Base-by-base conservation (phyloP, 106 monocot species). In the Narthecium ossifragum region DNA sequence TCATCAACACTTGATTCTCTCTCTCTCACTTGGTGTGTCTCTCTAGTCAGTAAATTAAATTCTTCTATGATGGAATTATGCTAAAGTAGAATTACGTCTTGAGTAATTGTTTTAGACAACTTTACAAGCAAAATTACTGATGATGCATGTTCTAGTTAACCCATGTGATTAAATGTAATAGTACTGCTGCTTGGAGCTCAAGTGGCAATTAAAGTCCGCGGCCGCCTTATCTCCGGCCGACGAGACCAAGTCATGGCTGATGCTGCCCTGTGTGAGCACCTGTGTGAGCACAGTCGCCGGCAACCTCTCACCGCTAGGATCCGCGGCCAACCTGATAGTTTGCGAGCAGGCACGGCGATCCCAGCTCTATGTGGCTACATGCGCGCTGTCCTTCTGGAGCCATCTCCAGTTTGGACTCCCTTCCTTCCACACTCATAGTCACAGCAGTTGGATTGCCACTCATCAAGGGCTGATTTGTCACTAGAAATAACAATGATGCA, bases 221-320 rank as follows among this genome's bases (percentile, higher is more conserved):
- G 74, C 74, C 30, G 52, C 40, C 5, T 69, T 82, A 34, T 81
- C 81, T 38, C 56, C 78, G 5, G 70, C 67, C 0, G 60, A 70
- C 25, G 86, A 78, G 58, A 86, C 66, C 1, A 77, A 70, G 38
- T 74, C 86, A n/a, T 81, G 81, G 86, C 81, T 86, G 34, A 53
- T 86, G 34, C 38, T 86, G 38, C 78, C 86, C 23, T 86, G 86
- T 81, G 81, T 71, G 33, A 86, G 86, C 60, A 86, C 86, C 23
- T 86, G 86, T 81, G 81, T 71, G 33, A 86, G 86, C 60, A 86
- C 86, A 15, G 86, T 82, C 20, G 86, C 86, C 36, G 86, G 86
- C n/a, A 82, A 82, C 51, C 71, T 86, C 6, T 78, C 86, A 20
- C 70, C 82, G 4, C 38, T 86, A 32, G 81, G 86, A 30, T 86